These are phyloP conservation scores for Cenchrus purpureus DNA, from an alignment of 176 grass and related monocot genomes.

Conservation along the genomic window DNA sequence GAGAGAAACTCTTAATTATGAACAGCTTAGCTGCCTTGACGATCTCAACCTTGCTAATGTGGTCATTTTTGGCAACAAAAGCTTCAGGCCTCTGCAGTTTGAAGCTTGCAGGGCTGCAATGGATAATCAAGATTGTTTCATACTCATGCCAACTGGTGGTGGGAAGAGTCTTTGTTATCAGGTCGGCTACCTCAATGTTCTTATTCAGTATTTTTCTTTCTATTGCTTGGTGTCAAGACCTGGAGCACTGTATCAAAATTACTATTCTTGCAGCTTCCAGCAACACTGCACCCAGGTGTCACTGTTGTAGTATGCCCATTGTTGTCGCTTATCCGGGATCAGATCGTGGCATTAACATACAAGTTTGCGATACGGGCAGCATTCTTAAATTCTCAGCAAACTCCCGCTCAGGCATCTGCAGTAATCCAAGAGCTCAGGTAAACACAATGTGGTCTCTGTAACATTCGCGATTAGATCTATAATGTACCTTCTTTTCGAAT, in stretches of 20 bases:
- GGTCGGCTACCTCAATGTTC: slow-evolving; percentile 41
- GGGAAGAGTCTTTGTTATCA: slow-evolving; percentile 97
- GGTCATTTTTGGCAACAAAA: slow-evolving; percentile 84
- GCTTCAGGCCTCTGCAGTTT: slow-evolving; percentile 80
- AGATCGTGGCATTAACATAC: slow-evolving; percentile 79
- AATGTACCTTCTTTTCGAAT: neutral
- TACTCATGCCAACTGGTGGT: slow-evolving; percentile 97
- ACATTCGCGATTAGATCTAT: neutral
- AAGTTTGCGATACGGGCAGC: slow-evolving; percentile 80
- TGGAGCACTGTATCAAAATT: slow-evolving; percentile 26
- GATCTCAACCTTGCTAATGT: slow-evolving; percentile 76
- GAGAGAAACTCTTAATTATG: slow-evolving; percentile 55
- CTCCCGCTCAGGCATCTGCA: slow-evolving; percentile 73
- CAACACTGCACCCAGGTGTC: slow-evolving; percentile 83
- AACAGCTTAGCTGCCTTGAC: slow-evolving; percentile 68
- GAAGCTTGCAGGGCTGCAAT: slow-evolving; percentile 77
- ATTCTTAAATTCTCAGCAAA: slow-evolving; percentile 91
- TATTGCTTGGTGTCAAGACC: neutral
- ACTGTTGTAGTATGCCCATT: slow-evolving; percentile 83
- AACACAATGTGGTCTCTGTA: neutral
- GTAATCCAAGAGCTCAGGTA: slow-evolving; percentile 84
- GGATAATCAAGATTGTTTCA: slow-evolving; percentile 69
- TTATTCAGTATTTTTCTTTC: slow-evolving; percentile 23
- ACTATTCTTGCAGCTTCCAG: slow-evolving; percentile 74
- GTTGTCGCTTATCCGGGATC: slow-evolving; percentile 92